A percentile compares a stretch with the other conserved stretches of the same genome.
Evolutionary conservation across 108 stramenopile species (phyloP).

Genomic region (Pseudonitzschia pungens): DNA sequence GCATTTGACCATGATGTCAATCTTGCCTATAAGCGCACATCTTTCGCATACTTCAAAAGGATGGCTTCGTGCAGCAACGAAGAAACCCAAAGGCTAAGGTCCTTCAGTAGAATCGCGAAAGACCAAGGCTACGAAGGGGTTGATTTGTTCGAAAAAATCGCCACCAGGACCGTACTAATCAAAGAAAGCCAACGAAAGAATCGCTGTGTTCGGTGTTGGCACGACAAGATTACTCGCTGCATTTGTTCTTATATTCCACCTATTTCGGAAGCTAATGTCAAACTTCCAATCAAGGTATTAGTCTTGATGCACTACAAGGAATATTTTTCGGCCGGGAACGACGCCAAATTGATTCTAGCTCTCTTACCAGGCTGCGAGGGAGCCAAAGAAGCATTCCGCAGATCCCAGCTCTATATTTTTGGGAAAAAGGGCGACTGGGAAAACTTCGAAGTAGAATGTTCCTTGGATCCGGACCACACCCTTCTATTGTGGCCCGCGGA

Average conservation of each 20-base stretch:
- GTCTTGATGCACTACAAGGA: conserved; percentile 41
- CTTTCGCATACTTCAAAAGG: neutral
- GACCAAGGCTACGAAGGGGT: conserved; percentile 23
- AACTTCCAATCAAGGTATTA: conserved; percentile 25
- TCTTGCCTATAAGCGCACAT: neutral
- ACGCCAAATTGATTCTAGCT: conserved; percentile 32
- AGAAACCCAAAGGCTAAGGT: neutral
- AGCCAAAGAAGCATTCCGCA: neutral
- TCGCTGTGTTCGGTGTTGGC: conserved; percentile 31
- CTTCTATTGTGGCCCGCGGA: conserved; percentile 37
- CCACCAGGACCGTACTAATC: conserved; percentile 21
- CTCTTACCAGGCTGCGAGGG: neutral
- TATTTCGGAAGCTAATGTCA: neutral
- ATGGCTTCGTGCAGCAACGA: neutral
- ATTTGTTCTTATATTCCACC: conserved; percentile 18
- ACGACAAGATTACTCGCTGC: conserved; percentile 18
- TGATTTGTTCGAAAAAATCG: conserved; percentile 32
- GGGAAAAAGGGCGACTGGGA: conserved; percentile 33
- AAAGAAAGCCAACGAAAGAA: conserved; percentile 13
- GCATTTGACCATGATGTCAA: neutral
- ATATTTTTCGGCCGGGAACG: conserved; percentile 35
- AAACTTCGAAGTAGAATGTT: conserved; percentile 23
- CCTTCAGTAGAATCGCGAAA: neutral
- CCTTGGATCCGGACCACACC: conserved; percentile 13
- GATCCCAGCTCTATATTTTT: conserved; percentile 29